Base-by-base conservation (phyloP, 257 asterid species). In the Gardenia jasminoides region DNA sequence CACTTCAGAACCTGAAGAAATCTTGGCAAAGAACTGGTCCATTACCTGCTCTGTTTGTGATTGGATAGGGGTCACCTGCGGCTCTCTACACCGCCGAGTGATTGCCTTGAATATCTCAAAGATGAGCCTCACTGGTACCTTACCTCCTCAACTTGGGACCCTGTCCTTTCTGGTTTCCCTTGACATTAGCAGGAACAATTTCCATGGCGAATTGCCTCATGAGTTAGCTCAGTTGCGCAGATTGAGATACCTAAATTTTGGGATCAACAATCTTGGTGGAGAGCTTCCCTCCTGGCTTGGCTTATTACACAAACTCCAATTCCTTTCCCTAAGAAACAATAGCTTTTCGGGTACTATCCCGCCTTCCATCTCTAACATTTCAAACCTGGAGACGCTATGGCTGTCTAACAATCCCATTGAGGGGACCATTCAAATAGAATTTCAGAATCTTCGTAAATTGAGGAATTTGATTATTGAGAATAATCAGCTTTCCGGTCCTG, bases 81-180 rank as follows among this genome's bases (percentile, higher is more conserved):
- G 72, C 73, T 59, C 77, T 46, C 39, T 54, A 7, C 72, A 72
- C 48, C 68, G 3, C 1, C 48, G 89, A 41, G 89, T 83, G 56
- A 76, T 28, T 28, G 41, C 31, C 2, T 31, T 86, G 52, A 15
- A 61, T 33, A 4, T 86, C 67, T 61, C 83, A 13, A 20, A 59
- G 31, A 75, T 79, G 83, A 39, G 39, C 30, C 83, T 85, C 3
- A 31, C 13, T 3, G 89, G 87, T 41, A 81, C 73, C 22, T 43
- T 86, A 17, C 80, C 89, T 7, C 76, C 75, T 3, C 74, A 83
- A 6, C 52, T 83, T 8, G 87, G 82, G 44, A 85, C 78, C 30
- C 80, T 85, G 59, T 81, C 89, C 8, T 81, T 66, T 65, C 85
- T 83, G 0, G 71, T 62, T 12, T 64, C 71, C 33, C 73, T 86